phyloP scores from a whole-genome alignment of 164 flowering plant genomes.

The Vitis vinifera region ASM3070453v1 NC_081808.1:1789501-1790000 shows the following conservation, averaged over 20 bases:
- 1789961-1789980: too few species aligned
- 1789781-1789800: too few species aligned
- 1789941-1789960: too few species aligned
- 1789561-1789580: conserved; percentile 40
- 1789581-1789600: conserved; percentile 47
- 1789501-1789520: not conserved
- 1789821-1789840: too few species aligned
- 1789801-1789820: too few species aligned
- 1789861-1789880: too few species aligned
- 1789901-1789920: too few species aligned
- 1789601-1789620: conserved; percentile 39
- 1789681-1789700: conserved; percentile 75
- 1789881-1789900: too few species aligned
- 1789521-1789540: not conserved
- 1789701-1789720: conserved; percentile 83
- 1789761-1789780: conserved; percentile 23
- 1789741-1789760: conserved; percentile 44
- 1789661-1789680: conserved; percentile 57
- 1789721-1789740: conserved; percentile 61
- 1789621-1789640: conserved; percentile 50
- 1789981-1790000: too few species aligned
- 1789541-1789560: not conserved
- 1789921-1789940: too few species aligned
- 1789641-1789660: conserved; percentile 60
- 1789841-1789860: too few species aligned